phyloP scores from a whole-genome alignment of 1,284 basidiomycete species.

The Ceratobasidium sp. region DNA sequence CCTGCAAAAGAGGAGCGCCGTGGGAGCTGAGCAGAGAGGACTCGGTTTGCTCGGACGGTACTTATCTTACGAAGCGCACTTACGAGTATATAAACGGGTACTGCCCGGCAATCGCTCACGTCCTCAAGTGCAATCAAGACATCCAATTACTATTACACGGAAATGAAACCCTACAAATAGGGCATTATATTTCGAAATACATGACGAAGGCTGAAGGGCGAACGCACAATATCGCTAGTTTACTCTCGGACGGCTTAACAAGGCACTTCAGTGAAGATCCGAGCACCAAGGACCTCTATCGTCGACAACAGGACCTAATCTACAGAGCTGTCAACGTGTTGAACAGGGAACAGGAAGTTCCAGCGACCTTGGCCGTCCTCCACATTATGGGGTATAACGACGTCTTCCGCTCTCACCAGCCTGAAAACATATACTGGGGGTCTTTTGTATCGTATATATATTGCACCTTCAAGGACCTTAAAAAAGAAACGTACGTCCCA shows the following conservation, averaged over 20 bases:
- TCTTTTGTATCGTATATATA: slow-evolving; percentile 13
- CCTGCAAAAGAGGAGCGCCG: slow-evolving; percentile 60
- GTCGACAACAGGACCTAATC: slow-evolving; percentile 14
- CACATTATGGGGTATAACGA: slow-evolving; percentile 35
- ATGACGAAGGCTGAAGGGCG: slow-evolving; percentile 51
- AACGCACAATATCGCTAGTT: slow-evolving; percentile 52
- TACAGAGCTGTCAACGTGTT: slow-evolving; percentile 43
- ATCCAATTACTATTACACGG: slow-evolving; percentile 53
- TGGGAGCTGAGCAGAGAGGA: slow-evolving; percentile 51
- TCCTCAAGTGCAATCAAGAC: slow-evolving; percentile 58
- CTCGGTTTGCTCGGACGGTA: slow-evolving; percentile 49
- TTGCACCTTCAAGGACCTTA: background rate
- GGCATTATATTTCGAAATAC: slow-evolving; percentile 52
- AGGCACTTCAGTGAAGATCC: background rate
- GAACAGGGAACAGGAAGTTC: slow-evolving; percentile 41
- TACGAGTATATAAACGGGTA: slow-evolving; percentile 56
- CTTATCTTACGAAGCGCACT: slow-evolving; percentile 38
- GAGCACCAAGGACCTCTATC: background rate
- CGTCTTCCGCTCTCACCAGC: slow-evolving; percentile 3
- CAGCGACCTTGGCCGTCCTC: slow-evolving; percentile 34
- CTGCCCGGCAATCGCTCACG: slow-evolving; percentile 53
- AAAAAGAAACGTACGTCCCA: background rate
- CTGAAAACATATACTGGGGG: slow-evolving; percentile 7
- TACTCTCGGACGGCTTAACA: slow-evolving; percentile 19
- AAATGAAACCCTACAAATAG: slow-evolving; percentile 8